Evolutionary conservation across 1,139 yeast species (phyloP).

Genomic region (Saccharomycopsis crataegensis): DNA sequence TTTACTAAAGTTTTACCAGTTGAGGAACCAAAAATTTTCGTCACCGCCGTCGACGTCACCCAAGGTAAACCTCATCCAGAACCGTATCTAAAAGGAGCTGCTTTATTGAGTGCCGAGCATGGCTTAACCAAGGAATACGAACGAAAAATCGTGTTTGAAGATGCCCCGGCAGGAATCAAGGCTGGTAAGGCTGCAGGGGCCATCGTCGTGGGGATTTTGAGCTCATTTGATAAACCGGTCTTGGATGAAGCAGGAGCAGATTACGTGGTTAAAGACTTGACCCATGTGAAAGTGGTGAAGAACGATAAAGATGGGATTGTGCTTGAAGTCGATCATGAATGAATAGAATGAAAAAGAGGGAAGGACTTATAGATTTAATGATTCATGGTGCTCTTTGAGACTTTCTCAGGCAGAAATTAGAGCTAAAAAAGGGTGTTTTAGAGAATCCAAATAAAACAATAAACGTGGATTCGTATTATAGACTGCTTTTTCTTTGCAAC

Average conservation of each 20-base stretch:
- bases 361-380: too few species aligned
- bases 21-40: slow-evolving; percentile 54
- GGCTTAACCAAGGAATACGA: slow-evolving; percentile 24
- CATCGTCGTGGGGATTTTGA: slow-evolving; percentile 56
- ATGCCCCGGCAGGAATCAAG: slow-evolving; percentile 73
- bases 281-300: slow-evolving; percentile 32
- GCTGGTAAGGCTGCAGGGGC: slow-evolving; percentile 80
- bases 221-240: slow-evolving; percentile 59
- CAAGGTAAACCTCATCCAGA: slow-evolving; percentile 74
- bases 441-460: too few species aligned
- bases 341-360: neutral
- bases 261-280: slow-evolving; percentile 61
- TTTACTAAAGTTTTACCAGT: slow-evolving; percentile 53
- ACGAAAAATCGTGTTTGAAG: slow-evolving; percentile 67
- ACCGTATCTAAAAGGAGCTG: slow-evolving; percentile 44
- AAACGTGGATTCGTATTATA: too few species aligned
- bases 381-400: too few species aligned
- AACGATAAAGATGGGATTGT: slow-evolving; percentile 23
- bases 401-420: too few species aligned
- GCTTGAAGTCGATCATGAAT: slow-evolving; percentile 21
- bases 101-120: slow-evolving; percentile 46
- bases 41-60: slow-evolving; percentile 64
- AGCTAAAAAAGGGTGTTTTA: too few species aligned
- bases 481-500: too few species aligned
- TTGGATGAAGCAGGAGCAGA: slow-evolving; percentile 68